phyloP scores from a whole-genome alignment of 208 protist genomes.

The Borovskyia barvae region DNA sequence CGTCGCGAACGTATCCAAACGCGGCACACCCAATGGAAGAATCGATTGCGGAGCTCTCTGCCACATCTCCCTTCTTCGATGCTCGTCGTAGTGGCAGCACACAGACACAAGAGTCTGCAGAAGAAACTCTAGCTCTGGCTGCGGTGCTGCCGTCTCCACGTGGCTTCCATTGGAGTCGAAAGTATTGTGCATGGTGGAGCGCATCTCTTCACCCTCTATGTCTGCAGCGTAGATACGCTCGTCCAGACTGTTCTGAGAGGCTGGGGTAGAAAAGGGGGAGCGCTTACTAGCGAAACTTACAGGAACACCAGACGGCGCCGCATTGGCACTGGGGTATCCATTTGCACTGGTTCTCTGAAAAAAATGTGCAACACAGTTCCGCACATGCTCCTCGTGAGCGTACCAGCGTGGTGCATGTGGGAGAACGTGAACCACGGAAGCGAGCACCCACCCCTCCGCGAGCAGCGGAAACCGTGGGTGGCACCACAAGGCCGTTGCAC shows the following conservation, averaged over 20 bases:
- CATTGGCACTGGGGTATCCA: too few relatives aligned
- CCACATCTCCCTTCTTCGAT: too few relatives aligned
- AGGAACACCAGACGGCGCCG: too few relatives aligned
- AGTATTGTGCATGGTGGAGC: too few relatives aligned
- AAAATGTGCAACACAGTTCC: not conserved
- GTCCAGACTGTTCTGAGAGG: too few relatives aligned
- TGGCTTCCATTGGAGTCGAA: not conserved
- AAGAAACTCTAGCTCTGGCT: constrained; percentile 2
- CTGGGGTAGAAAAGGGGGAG: too few relatives aligned
- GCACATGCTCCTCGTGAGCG: not conserved
- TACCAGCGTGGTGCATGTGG: not conserved
- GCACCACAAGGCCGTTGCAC: not conserved
- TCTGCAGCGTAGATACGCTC: not conserved
- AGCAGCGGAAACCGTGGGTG: not conserved
- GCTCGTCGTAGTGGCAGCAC: constrained; percentile 5
- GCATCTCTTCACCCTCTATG: not conserved
- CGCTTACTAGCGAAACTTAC: too few relatives aligned
- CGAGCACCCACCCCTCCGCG: constrained; percentile 6
- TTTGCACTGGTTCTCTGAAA: constrained; percentile 2
- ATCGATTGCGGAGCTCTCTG: too few relatives aligned
- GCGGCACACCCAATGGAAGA: too few relatives aligned
- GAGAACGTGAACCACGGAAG: not conserved
- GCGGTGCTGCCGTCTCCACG: not conserved
- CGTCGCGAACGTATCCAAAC: too few relatives aligned
- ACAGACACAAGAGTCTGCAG: constrained; percentile 1